phyloP scores from a whole-genome alignment of 2,329 filamentous ascomycete species.

The Ophiocordyceps camponoti-floridani region DNA sequence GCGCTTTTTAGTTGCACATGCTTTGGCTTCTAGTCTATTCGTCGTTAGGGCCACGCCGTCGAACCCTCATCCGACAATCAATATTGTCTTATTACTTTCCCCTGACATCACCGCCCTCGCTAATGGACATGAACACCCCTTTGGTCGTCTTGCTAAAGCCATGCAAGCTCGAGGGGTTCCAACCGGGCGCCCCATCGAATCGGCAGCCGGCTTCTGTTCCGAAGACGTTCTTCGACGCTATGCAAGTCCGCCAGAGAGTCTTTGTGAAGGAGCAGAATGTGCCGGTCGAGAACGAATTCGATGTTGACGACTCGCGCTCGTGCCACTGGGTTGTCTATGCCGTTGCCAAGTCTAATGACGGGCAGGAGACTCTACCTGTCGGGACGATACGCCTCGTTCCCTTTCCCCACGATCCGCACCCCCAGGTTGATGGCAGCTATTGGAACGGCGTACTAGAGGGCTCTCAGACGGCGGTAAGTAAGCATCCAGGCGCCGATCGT shows the following conservation, averaged over 20 bases:
- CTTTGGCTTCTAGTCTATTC: no score
- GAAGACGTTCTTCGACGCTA: slow-evolving; percentile 40
- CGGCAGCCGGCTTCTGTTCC: slow-evolving; percentile 30
- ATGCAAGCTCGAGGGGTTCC: slow-evolving; percentile 28
- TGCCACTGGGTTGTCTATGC: slow-evolving; percentile 86
- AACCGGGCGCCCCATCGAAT: slow-evolving; percentile 18
- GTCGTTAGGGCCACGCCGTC: background rate
- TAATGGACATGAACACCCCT: slow-evolving; percentile 25
- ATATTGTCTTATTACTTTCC: background rate
- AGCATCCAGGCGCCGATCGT: slow-evolving; percentile 17
- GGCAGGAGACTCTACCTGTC: slow-evolving; percentile 27
- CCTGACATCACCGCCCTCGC: background rate
- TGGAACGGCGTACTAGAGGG: slow-evolving; percentile 21
- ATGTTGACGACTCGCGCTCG: slow-evolving; percentile 59
- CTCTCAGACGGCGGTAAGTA: slow-evolving; percentile 4
- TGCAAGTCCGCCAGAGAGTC: slow-evolving; percentile 41
- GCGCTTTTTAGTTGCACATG: background rate
- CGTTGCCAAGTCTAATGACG: slow-evolving; percentile 34
- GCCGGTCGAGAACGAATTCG: slow-evolving; percentile 53
- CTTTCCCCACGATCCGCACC: slow-evolving; percentile 55
- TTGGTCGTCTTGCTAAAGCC: slow-evolving; percentile 31
- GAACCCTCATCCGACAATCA: background rate
- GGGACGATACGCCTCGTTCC: slow-evolving; percentile 69
- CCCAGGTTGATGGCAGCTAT: slow-evolving; percentile 29
- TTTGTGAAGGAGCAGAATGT: slow-evolving; percentile 43